Evolutionary conservation across 164 flowering plant species (phyloP), one percentile per base, ranked within the genome.

Genomic region (Buxus sempervirens): DNA sequence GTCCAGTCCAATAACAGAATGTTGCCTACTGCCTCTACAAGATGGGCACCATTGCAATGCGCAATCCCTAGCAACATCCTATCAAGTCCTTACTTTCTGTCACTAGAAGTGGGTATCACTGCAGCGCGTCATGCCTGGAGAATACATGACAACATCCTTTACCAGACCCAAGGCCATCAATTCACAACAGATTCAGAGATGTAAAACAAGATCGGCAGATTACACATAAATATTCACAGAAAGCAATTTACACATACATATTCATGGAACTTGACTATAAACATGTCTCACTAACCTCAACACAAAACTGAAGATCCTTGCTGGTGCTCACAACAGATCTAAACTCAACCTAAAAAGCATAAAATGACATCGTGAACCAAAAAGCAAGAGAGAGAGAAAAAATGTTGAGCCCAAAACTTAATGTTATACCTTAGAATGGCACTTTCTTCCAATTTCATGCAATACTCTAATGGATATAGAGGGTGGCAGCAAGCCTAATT

Each of bases 361-460:
- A 64, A 69, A 58, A 64, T 36, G 13, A 19, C 51, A 64, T 41
- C 41, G 60, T 58, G 21, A 49, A 22, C 1, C 21, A 23, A 59
- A 16, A 9, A 13, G 27, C n/a, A n/a, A 54, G 24, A n/a, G 24
- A 23, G 10, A 58, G 14, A 28, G 16, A 25, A 21, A 55, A 53
- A 20, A 42, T 13, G 36, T 26, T 19, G 63, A 26, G 27, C n/a
- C n/a, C n/a, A 70, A 9, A 22, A 13, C 20, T 8, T 38, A 48
- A 70, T 28, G 10, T 18, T 57, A 51, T 82, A 91, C 98, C 98
- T 90, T 90, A 13, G 90, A 84, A 67, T 80, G 76, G 76, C 96
- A 90, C 73, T 88, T 81, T 45, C 88, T 76, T 64, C 89, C 98
- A 82, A 95, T 95, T 85, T 95, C 98, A 75, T 88, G 96, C 77